phyloP scores from a whole-genome alignment of 73 alveolate species.

The Paramecium caudatum region DNA sequence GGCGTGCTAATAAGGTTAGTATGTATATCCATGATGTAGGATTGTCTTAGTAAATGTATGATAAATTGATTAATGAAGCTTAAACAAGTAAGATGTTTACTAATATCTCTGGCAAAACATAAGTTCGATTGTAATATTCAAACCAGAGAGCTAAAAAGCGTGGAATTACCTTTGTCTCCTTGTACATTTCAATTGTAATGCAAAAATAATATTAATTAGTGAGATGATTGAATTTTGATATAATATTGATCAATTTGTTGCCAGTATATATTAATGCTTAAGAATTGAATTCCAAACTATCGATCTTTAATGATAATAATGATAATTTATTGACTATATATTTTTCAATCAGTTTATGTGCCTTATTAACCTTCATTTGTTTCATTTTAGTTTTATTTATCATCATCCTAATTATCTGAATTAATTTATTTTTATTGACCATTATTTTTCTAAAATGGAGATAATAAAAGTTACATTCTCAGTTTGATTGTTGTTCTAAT shows the following conservation, averaged over 20 bases:
- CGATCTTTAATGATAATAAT: background rate
- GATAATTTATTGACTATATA: background rate
- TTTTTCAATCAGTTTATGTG: background rate
- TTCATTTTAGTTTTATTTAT: background rate
- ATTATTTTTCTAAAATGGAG: no score
- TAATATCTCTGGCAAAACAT: background rate
- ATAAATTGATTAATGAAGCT: background rate
- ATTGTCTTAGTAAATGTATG: background rate
- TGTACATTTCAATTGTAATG: slow-evolving; percentile 5
- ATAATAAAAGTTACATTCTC: no score
- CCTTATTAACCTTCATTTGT: background rate
- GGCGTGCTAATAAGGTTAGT: background rate
- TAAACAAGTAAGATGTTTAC: background rate
- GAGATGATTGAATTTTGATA: background rate
- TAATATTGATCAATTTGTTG: no score
- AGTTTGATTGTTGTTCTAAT: background rate
- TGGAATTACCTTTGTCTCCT: background rate
- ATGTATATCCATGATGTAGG: background rate
- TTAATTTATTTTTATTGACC: no score
- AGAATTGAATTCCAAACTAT: no score
- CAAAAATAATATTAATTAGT: no score
- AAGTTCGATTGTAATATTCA: background rate
- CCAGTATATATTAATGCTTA: no score
- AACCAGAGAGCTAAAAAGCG: background rate
- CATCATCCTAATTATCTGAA: no score